phyloP scores from a whole-genome alignment of 768 basidiomycete species.

The Lactarius vividus region DNA sequence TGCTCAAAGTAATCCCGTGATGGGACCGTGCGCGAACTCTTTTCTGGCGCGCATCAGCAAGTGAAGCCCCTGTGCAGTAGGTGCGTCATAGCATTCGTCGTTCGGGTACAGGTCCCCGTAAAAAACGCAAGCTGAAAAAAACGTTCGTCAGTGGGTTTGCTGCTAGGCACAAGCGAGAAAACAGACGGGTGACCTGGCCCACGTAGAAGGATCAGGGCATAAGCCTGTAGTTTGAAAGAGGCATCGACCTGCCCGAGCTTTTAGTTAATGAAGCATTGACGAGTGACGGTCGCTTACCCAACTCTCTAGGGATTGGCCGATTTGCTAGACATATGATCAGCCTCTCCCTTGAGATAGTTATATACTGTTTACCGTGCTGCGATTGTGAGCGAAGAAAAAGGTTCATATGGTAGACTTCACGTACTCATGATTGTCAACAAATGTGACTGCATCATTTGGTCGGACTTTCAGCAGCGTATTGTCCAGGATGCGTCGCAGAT shows the following conservation, averaged over 20 bases:
- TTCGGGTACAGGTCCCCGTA: constrained; percentile 82
- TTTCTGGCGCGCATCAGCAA: constrained; percentile 60
- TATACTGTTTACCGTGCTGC: constrained; percentile 55
- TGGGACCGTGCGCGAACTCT: constrained; percentile 61
- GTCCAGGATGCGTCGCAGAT: constrained; percentile 72
- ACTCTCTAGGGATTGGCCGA: constrained; percentile 77
- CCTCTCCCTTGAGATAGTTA: not conserved
- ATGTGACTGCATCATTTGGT: constrained; percentile 83
- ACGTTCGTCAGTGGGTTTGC: constrained; percentile 5
- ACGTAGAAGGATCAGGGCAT: constrained; percentile 74
- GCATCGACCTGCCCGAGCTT: constrained; percentile 50
- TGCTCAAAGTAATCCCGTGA: constrained; percentile 57
- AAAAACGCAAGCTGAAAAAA: constrained; percentile 72
- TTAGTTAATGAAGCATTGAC: not conserved
- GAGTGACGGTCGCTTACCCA: constrained; percentile 52
- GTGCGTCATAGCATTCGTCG: constrained; percentile 58
- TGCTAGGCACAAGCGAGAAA: not conserved
- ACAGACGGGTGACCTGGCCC: constrained; percentile 71
- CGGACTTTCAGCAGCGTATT: constrained; percentile 62
- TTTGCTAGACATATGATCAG: constrained; percentile 41
- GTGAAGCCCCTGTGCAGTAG: constrained; percentile 48
- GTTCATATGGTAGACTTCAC: constrained; percentile 31
- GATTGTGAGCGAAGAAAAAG: constrained; percentile 17
- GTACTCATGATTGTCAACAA: constrained; percentile 89
- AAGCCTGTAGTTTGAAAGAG: constrained; percentile 79